Evolutionary conservation across 1,139 yeast species (phyloP).

Genomic region (Pichia terricola): DNA sequence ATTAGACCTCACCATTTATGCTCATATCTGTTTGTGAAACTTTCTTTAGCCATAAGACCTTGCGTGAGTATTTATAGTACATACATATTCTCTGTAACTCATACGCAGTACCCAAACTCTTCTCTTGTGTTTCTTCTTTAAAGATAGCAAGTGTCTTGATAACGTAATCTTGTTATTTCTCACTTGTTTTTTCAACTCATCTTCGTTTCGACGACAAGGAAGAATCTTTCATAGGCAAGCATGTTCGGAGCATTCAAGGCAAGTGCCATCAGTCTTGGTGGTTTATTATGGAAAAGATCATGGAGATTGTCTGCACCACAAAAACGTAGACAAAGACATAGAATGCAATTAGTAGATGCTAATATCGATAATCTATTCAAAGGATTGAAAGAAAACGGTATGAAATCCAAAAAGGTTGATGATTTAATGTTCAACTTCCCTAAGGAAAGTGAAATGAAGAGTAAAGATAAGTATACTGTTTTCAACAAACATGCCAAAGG

Average conservation of each 20-base stretch:
- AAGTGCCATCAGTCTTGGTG: conserved; percentile 55
- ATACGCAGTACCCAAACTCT: too few relatives aligned
- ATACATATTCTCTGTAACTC: too few relatives aligned
- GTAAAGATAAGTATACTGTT: conserved; percentile 80
- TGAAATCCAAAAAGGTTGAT: conserved; percentile 45
- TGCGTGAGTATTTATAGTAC: too few relatives aligned
- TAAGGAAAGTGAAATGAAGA: conserved; percentile 67
- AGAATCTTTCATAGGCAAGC: too few relatives aligned
- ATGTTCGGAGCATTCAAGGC: conserved; percentile 80
- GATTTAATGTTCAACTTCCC: conserved; percentile 52
- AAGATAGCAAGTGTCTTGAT: too few relatives aligned
- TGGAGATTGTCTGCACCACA: conserved; percentile 74
- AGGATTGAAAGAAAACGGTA: conserved; percentile 44
- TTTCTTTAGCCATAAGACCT: too few relatives aligned
- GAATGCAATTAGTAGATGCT: conserved; percentile 73
- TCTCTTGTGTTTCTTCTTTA: too few relatives aligned
- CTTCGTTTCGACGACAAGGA: too few relatives aligned
- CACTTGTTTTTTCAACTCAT: too few relatives aligned
- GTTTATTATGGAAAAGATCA: conserved; percentile 77
- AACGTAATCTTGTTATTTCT: too few relatives aligned
- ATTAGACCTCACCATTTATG: too few relatives aligned
- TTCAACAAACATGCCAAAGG: conserved; percentile 66
- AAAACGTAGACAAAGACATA: conserved; percentile 71
- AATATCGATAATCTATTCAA: conserved; percentile 63
- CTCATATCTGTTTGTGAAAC: too few relatives aligned